These are phyloP conservation scores for Nothophoma quercina DNA, from an alignment of 2,329 filamentous ascomycete species.

Conservation along the genomic window DNA sequence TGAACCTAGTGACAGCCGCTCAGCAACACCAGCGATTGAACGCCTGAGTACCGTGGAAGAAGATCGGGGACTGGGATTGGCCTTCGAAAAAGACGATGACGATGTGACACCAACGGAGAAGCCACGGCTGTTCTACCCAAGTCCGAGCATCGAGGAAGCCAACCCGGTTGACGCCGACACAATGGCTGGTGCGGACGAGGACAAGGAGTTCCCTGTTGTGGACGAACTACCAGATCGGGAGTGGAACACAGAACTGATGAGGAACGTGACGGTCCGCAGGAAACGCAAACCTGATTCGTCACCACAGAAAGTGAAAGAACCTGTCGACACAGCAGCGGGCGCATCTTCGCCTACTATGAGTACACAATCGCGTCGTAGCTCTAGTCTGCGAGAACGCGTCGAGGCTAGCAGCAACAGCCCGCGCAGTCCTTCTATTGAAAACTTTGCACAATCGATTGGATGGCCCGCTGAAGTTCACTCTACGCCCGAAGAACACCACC, in stretches of 20 bases:
- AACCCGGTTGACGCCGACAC: slow-evolving; percentile 17
- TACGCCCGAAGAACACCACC: slow-evolving; percentile 30
- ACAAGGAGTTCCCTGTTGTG: slow-evolving; percentile 28
- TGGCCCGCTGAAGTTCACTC: slow-evolving; percentile 54
- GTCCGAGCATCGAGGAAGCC: not conserved
- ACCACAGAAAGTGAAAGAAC: slow-evolving; percentile 21
- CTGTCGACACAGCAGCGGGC: slow-evolving; percentile 22
- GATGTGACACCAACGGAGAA: slow-evolving; percentile 44
- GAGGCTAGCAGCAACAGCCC: slow-evolving; percentile 44
- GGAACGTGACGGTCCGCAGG: slow-evolving; percentile 52
- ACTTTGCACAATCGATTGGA: slow-evolving; percentile 58
- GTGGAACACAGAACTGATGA: slow-evolving; percentile 52
- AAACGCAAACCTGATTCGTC: slow-evolving; percentile 41
- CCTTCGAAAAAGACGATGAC: slow-evolving; percentile 41
- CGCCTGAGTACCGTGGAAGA: slow-evolving; percentile 41
- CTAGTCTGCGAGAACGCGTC: slow-evolving; percentile 44
- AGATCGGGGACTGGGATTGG: slow-evolving; percentile 45
- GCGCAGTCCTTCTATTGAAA: slow-evolving; percentile 53
- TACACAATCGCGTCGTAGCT: slow-evolving; percentile 30
- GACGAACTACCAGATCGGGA: slow-evolving; percentile 45
- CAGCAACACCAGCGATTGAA: slow-evolving; percentile 36
- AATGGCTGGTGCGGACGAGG: slow-evolving; percentile 20
- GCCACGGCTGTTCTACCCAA: slow-evolving; percentile 21
- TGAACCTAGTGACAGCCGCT: slow-evolving; percentile 41
- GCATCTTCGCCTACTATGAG: slow-evolving; percentile 29